Base-by-base conservation (phyloP, 192 early-diverging fungal genomes). In the Umbelopsis ramanniana region DNA sequence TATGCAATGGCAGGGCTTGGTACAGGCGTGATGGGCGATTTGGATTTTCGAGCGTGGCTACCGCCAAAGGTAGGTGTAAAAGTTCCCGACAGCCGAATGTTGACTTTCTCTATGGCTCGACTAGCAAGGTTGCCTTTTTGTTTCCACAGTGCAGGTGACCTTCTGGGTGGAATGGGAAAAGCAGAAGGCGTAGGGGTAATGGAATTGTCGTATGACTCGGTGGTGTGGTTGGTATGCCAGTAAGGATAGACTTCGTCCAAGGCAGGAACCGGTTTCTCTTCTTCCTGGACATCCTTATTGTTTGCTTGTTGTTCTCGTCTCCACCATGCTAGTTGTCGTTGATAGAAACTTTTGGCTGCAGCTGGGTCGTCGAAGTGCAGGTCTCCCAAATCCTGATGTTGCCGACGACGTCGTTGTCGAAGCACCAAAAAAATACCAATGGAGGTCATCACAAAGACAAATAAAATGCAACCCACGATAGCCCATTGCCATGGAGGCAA, bases 61-160 rank as follows among this genome's bases (percentile, higher is more conserved):
- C 26, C 57, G 4, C 57, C 57, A 38, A 63, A 63, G 9, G 57
- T 63, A 0, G 57, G 57, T n/a, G 57, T 63, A 29, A 63, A 63
- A 29, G 57, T 63, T 17, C 57, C 57, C n/a, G 57, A 63, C 17
- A 63, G 12, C 33, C 57, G 57, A 37, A 63, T 37, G 17, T 63
- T 29, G 29, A 63, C 57, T 11, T 63, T 29, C 17, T 63, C 33
- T 6, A 63, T 35, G n/a, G 57, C 57, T 37, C 17, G 23, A 37
- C 57, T 63, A 0, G 57, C 57, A 63, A 63, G 19, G 57, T 63
- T 29, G 2, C 57, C 6, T 15, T 63, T 63, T 37, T 63, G 57
- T 19, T 63, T 63, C 57, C 57, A 63, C 17, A 6, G 29, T 19
- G 57, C 57, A 29, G 57, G 57, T 8, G 57, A 63, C n/a, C 57